phyloP scores from a whole-genome alignment of 441 rosid species.

The Melastoma candidum region DNA sequence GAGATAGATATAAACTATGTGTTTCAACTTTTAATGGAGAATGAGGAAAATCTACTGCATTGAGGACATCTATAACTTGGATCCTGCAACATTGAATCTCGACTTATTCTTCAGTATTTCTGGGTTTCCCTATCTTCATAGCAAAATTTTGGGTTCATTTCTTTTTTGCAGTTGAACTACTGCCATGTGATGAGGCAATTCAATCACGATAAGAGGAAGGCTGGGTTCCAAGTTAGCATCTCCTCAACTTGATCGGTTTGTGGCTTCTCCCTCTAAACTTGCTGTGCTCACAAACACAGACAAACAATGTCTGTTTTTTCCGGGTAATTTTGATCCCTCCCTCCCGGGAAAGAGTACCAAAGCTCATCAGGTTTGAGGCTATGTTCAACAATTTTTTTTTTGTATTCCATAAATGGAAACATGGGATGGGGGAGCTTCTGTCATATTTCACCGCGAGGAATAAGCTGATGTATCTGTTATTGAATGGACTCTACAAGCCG shows the following conservation, averaged over 20 bases:
- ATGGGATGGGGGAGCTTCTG: background rate
- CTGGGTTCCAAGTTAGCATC: constrained; percentile 59
- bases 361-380: background rate
- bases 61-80: no score
- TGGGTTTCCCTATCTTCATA: background rate
- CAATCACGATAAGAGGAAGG: constrained; percentile 51
- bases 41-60: no score
- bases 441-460: background rate
- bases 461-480: no score
- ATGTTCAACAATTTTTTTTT: constrained; percentile 6
- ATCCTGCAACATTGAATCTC: background rate
- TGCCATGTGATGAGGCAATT: constrained; percentile 66
- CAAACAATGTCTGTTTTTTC: constrained; percentile 6
- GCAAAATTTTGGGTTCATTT: background rate
- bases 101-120: background rate
- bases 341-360: constrained; percentile 4
- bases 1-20: no score
- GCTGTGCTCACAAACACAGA: constrained; percentile 2
- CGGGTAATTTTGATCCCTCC: constrained; percentile 18
- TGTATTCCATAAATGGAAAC: background rate
- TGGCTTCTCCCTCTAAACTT: background rate
- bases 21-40: no score
- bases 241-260: constrained; percentile 34
- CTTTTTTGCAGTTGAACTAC: constrained; percentile 61
- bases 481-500: no score